phyloP scores from a whole-genome alignment of 805 yeast genomes.

The Metschnikowia arizonensis region DNA sequence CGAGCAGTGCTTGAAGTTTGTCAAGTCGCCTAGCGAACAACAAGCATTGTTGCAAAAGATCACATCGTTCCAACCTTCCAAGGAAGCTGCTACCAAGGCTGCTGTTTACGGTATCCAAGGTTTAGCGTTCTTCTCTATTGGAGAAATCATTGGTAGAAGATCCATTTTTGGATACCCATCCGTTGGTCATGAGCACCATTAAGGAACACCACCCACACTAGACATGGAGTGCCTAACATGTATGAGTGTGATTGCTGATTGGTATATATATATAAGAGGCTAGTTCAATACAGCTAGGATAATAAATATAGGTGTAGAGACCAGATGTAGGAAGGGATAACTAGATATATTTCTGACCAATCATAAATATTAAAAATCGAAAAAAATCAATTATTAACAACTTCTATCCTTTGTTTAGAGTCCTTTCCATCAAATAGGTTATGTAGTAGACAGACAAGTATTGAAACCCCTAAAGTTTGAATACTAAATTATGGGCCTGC shows the following conservation, averaged over 20 bases:
- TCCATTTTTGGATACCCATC: conserved; percentile 83
- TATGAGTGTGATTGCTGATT: neutral
- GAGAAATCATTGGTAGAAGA: conserved; percentile 97
- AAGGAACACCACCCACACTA: conserved; percentile 12
- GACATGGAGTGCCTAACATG: conserved; percentile 6
- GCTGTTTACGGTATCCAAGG: conserved; percentile 79
- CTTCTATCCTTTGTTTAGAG: too few species aligned
- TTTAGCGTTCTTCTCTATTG: conserved; percentile 86
- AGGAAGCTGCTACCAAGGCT: conserved; percentile 57
- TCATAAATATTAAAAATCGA: too few species aligned
- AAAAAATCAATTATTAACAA: too few species aligned
- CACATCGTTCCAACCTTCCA: conserved; percentile 45
- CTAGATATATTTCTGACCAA: too few species aligned
- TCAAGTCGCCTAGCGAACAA: conserved; percentile 51
- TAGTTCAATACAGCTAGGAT: conserved; percentile 2
- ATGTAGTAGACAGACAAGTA: too few species aligned
- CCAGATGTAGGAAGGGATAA: too few species aligned
- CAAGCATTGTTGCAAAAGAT: conserved; percentile 47
- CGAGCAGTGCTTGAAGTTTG: conserved; percentile 38
- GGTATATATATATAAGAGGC: neutral
- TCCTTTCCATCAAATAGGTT: too few species aligned
- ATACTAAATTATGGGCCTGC: too few species aligned
- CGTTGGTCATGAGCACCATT: conserved; percentile 41
- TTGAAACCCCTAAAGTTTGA: too few species aligned
- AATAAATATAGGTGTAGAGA: too few species aligned